These are phyloP conservation scores for Talaromyces sp. DNA, from an alignment of 2,329 filamentous ascomycete genomes.

Conservation along the genomic window DNA sequence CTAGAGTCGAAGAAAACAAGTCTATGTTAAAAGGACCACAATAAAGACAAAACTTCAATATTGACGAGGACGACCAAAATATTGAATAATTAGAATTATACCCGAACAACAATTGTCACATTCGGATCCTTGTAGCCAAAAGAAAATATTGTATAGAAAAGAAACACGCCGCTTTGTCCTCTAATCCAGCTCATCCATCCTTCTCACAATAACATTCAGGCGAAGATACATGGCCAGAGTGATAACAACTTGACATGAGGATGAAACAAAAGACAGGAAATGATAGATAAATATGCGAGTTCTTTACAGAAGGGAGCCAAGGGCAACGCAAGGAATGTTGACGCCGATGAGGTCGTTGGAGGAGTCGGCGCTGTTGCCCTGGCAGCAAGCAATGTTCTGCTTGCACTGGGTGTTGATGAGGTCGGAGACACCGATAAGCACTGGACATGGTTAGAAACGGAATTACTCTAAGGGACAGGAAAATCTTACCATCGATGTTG, in stretches of 20 bases:
- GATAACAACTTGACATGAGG: conserved; percentile 3
- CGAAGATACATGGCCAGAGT: neutral
- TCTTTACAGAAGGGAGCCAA: conserved; percentile 34
- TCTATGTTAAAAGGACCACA: neutral
- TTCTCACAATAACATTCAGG: neutral
- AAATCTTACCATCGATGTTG: conserved; percentile 23
- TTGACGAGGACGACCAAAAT: neutral
- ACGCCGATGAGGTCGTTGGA: conserved; percentile 29
- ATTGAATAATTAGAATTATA: neutral
- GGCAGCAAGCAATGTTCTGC: conserved; percentile 37
- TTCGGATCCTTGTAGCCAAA: neutral
- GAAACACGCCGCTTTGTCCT: neutral
- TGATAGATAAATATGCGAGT: conserved; percentile 1
- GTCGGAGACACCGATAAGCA: conserved; percentile 27
- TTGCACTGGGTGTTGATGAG: conserved; percentile 35
- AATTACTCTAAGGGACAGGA: too few relatives aligned
- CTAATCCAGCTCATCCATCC: neutral
- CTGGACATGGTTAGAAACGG: conserved; percentile 12
- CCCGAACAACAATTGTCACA: neutral
- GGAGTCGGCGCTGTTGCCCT: conserved; percentile 28
- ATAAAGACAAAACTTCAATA: neutral
- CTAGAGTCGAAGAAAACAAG: neutral
- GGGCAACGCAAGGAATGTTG: conserved; percentile 33
- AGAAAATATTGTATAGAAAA: neutral
- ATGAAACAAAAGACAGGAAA: conserved; percentile 1